Evolutionary conservation across 1,284 basidiomycete genomes (phyloP).

Genomic region (Fistulina hepatica): DNA sequence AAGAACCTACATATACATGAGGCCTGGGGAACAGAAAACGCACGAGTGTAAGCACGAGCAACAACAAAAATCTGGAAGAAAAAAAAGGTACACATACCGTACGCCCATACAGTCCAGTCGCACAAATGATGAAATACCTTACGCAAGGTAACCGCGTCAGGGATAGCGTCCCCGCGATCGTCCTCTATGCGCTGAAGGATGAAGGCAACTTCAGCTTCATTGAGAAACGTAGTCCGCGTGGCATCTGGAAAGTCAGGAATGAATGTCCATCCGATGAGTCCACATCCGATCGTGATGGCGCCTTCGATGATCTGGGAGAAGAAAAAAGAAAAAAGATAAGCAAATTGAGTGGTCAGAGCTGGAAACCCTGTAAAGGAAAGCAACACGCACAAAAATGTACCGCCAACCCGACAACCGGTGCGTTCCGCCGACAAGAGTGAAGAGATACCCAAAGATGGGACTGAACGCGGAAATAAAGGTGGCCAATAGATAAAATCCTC

Average conservation of each 20-base stretch:
- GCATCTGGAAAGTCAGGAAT: conserved; percentile 35
- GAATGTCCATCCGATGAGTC: conserved; percentile 30
- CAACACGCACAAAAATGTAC: conserved; percentile 35
- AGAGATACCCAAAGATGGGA: conserved; percentile 31
- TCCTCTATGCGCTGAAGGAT: conserved; percentile 31
- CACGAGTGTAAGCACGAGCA: too few relatives aligned
- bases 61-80: conserved; percentile 3
- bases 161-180: conserved; percentile 35
- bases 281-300: conserved; percentile 30
- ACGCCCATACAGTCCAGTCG: conserved; percentile 38
- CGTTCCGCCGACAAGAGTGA: conserved; percentile 29
- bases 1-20: conserved; percentile 32
- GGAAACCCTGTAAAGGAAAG: neutral
- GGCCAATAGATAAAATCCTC: conserved; percentile 33
- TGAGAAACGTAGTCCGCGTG: conserved; percentile 28
- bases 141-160: conserved; percentile 27
- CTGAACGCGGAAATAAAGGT: conserved; percentile 33
- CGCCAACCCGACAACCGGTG: conserved; percentile 33
- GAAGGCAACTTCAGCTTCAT: conserved; percentile 26
- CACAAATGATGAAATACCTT: conserved; percentile 28
- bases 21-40: conserved; percentile 18
- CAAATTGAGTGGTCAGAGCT: conserved; percentile 1
- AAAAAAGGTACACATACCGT: conserved; percentile 21
- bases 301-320: conserved; percentile 33
- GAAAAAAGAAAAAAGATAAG: conserved; percentile 1